Base-by-base conservation (phyloP, 2,329 filamentous ascomycete genomes). In the Fusarium nurragi region DNA sequence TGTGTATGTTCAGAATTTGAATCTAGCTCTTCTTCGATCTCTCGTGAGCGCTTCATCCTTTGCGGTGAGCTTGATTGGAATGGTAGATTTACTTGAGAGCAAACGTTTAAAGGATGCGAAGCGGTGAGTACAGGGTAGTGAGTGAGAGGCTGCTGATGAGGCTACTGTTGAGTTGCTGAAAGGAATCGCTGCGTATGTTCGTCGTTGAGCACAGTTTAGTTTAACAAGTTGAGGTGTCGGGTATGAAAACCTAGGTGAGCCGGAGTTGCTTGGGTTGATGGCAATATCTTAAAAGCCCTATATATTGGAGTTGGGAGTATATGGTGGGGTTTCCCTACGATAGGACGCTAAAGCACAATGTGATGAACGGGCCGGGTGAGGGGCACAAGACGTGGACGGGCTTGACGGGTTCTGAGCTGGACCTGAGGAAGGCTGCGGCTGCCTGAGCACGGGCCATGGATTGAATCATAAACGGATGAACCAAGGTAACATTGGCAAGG, bases 11-110 rank as follows among this genome's bases (percentile, higher is more conserved):
- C 60, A 48, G 69, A 68, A 58, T 73, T 71, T 54, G 69, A 65
- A 67, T 77, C 74, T 75, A 75, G 61, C 67, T 79, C 77, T 73
- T 84, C 81, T 76, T 85, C 83, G 69, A 79, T 78, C 79, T 86
- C 84, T 78, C 85, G 84, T 84, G 84, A 84, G 80, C 86, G 86
- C 82, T 88, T 88, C 86, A 88, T 88, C 74, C 75, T 78, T 59
- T 68, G 68, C 56, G 62, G 72, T 73, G 71, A 74, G 71, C 65
- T 73, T 65, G 60, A 49, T 60, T 69, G 68, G 67, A 68, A 49
- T 48, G 63, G 65, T 67, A 57, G 64, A 73, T 69, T 67, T 72
- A 73, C 68, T 70, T 68, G 47, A 46, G 46, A 72, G 51, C 48
- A 63, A 55, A 51, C 49, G 43, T 46, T 44, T 54, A 45, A 49